Base-by-base conservation (phyloP, 257 asterid species). In the Solanum pinnatisectum region DNA sequence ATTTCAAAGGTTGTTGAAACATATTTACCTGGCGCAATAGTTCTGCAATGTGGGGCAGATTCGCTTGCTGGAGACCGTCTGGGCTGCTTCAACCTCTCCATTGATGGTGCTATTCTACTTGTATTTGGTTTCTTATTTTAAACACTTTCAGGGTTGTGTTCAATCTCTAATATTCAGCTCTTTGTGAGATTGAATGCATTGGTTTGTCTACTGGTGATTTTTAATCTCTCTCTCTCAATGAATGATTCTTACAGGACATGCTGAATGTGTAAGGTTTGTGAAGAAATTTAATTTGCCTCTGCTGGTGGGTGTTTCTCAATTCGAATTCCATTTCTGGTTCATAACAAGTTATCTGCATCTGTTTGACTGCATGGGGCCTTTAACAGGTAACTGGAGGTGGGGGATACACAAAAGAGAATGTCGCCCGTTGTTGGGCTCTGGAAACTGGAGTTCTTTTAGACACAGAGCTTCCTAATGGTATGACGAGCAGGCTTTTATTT, bases 11-110 rank as follows among this genome's bases (percentile, higher is more conserved):
- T 97, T 89, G 93, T 93, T 82, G 99, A 97, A 90, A 94, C 94
- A 90, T 97, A 97, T 91, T 89, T 87, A 88, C 99, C 99, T n/a
- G 99, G 98, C 89, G 99, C 98, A 18, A 97, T 97, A 84, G 99
- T 97, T 88, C 99, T 97, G 84, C 99, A 97, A 87, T 97, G 99
- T 88, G 99, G 99, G 88, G 99, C 99, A 71, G 99, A 97, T 92
- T 97, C 99, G 56, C 98, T 97, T 88, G 99, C 99, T 73, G 98
- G 99, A 87, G 99, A 97, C 89, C 94, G 99, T 85, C 94, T 97
- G 92, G 99, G 99, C 90, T 95, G 99, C 93, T 97, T 97, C 95
- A 97, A 97, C 93, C 99, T 97, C 86, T 96, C 99, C 90, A 96
- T 96, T 91, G 99, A 96, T 91, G 99, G 99, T 97, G 94, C 92